These are phyloP conservation scores for Magnusiomyces sp. DNA, from an alignment of 1,139 yeast species.

Conservation along the genomic window DNA sequence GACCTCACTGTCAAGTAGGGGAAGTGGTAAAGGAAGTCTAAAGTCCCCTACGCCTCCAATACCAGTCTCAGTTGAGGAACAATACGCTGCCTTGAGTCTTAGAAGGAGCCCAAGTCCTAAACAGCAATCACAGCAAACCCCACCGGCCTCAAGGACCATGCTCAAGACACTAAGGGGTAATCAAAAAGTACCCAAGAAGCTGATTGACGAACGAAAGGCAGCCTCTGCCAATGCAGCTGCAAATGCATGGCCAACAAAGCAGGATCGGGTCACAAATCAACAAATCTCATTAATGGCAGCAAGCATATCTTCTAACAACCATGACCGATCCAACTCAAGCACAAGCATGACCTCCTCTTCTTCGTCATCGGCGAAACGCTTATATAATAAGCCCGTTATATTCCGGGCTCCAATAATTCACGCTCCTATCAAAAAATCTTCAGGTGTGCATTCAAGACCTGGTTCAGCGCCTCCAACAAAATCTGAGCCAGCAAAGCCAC, in stretches of 20 bases:
- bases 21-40: too few species aligned
- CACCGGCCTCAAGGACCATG: not conserved
- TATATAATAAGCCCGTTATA: not conserved
- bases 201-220: constrained; percentile 3
- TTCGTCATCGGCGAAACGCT: not conserved
- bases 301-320: not conserved
- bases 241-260: constrained; percentile 1
- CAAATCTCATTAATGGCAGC: constrained; percentile 2
- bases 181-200: not conserved
- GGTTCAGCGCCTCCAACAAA: not conserved
- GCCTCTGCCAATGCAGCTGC: constrained; percentile 6
- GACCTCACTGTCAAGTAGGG: not conserved
- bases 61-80: not conserved
- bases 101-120: not conserved
- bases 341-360: not conserved
- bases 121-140: not conserved
- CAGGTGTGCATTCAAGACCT: not conserved
- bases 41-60: not conserved
- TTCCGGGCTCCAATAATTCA: constrained; percentile 1
- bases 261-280: constrained; percentile 1
- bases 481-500: not conserved
- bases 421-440: constrained; percentile 5
- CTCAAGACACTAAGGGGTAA: not conserved
- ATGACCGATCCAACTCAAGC: not conserved
- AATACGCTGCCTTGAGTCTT: constrained; percentile 1